Evolutionary conservation across 805 yeast species (phyloP), one percentile per base, ranked within the genome.

Genomic region (Candida verbasci): DNA sequence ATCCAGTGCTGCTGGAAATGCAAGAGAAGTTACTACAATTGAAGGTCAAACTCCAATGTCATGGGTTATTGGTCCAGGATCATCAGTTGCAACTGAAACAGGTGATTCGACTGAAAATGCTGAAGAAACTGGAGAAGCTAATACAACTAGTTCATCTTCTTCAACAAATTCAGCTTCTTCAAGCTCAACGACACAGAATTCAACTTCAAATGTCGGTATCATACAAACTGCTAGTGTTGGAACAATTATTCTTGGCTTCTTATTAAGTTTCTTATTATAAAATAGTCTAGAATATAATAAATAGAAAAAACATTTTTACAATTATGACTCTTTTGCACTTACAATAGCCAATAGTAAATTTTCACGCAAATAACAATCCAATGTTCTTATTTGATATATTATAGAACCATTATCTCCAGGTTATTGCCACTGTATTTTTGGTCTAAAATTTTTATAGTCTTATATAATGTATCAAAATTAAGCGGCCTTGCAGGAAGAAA

Each of bases 1-100:
- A 39, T 40, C 38, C 8, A 26, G 40, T 23, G 64, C 61, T 31
- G 57, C 51, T 6, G 41, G 49, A 18, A 47, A 15, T 70, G 74
- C 46, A 24, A 29, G 27, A 24, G 38, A 24, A 14, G 44, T 29
- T 24, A 38, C 48, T 12, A 34, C 47, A n/a, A 41, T 41, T 28
- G 44, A 33, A n/a, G 48, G 42, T 9, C 29, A 35, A 24, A 35
- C 42, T 11, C 30, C 39, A 3, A 29, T 14, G 20, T 29, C 42
- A 4, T 26, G 42, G 29, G 41, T 26, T n/a, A 32, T 45, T n/a
- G 37, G 39, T 11, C 31, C 40, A 15, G 42, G 38, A 15, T 24
- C 39, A 9, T 33, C 36, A 17, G 36, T 20, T 16, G 24, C 42
- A 25, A 28, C 40, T 16, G 24, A 21, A 10, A 11, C 35, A 3